Conservation (phyloP, 495 filamentous ascomycete species). For the Rhypophila decipiens region DNA sequence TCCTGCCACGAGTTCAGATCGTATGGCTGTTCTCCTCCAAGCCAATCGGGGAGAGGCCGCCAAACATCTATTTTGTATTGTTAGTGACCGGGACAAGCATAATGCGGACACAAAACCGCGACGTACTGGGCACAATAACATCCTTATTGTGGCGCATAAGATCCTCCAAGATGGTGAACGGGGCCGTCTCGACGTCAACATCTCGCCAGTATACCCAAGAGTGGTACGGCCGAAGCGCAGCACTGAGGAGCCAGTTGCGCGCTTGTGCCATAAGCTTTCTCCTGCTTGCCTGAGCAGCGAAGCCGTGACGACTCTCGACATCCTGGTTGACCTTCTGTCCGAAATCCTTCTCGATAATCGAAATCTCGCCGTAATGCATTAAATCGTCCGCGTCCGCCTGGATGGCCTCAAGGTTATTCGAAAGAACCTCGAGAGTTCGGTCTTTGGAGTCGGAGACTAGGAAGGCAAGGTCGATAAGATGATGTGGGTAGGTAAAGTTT, state of each 20-base stretch:
- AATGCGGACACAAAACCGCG: no score
- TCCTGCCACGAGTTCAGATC: constrained; percentile 99
- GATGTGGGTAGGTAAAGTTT: constrained; percentile 96
- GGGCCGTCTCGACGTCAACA: constrained; percentile 96
- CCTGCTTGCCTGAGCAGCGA: constrained; percentile 88
- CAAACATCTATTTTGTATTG: no score
- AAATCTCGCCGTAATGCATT: constrained; percentile 91
- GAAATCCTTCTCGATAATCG: constrained; percentile 98
- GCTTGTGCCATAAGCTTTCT: constrained; percentile 98
- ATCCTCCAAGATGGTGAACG: constrained; percentile 93
- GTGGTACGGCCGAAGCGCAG: constrained; percentile 87
- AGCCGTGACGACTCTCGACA: constrained; percentile 95
- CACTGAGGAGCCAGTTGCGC: constrained; percentile 93
- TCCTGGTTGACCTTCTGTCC: constrained; percentile 97
- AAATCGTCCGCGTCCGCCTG: constrained; percentile 71
- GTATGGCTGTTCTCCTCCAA: constrained; percentile 97
- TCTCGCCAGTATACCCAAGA: constrained; percentile 99
- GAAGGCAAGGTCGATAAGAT: constrained; percentile 93
- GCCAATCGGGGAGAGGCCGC: constrained; percentile 97
- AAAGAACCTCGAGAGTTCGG: constrained; percentile 70
- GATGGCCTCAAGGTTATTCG: constrained; percentile 66
- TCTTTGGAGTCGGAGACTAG: constrained; percentile 97
- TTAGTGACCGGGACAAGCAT: no score
- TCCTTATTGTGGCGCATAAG: constrained; percentile 99
- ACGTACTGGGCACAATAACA: constrained; percentile 96